Evolutionary conservation across 768 basidiomycete genomes (phyloP), one percentile per base, ranked within the genome.

Genomic region (Podaxis sp.): DNA sequence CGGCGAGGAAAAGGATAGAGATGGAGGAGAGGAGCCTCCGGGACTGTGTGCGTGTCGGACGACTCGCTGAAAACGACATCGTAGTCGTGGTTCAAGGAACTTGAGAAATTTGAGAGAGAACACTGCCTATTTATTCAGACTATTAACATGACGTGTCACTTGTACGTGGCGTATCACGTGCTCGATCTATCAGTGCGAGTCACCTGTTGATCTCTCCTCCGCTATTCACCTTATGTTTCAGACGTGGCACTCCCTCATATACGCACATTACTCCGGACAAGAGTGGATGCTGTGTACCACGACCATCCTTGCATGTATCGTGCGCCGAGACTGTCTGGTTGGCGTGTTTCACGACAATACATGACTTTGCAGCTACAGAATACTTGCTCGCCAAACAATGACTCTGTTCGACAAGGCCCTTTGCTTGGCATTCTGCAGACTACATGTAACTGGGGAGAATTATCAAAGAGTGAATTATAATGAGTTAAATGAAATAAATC

Each of bases 41-140:
- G 71, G 86, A 82, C 74, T 83, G 83, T 57, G 80, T 73, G 79
- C 85, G 84, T 70, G 85, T 82, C 70, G 85, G 84, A 67, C 79
- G 80, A 75, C 79, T 75, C 68, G 73, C 72, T 65, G 69, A 68
- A 63, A 70, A 69, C 67, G 73, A 69, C 77, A 81, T 79, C 70
- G 67, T 75, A 73, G 72, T 68, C 61, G 71, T 71, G 70, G 69
- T 70, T 63, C 63, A 70, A 68, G 69, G 66, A 68, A 73, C 74
- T 67, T 66, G 68, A 68, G 59, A 69, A 72, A 72, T 59, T 57
- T 51, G 46, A 57, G 64, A 63, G 63, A 56, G 59, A 54, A 51
- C 49, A 36, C 40, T 33, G 54, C 46, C 64, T 73, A 74, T 73
- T 75, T 76, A 76, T 75, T 74, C 62, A 51, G 44, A n/a, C 8